Percentiles rank a stretch among this genome's conserved stretches.
These are phyloP conservation scores for Hypoxylon sp. DNA, from an alignment of 2,329 filamentous ascomycete species.

Conservation along the genomic window DNA sequence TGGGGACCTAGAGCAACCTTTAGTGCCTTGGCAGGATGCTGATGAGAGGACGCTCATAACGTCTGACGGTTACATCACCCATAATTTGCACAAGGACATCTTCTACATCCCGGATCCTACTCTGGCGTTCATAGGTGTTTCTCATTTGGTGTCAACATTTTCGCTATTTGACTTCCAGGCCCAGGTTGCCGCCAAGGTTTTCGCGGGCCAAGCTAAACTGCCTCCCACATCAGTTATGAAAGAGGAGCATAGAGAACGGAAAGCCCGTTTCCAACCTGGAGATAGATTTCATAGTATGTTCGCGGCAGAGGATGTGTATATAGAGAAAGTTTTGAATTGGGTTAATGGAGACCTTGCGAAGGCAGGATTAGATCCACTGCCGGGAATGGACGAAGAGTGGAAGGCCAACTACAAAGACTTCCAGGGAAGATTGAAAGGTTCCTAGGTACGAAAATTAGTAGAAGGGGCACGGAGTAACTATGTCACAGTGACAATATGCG, in stretches of 20 bases:
- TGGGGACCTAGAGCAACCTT: slow-evolving; percentile 62
- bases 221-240: slow-evolving; percentile 61
- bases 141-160: slow-evolving; percentile 77
- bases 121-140: slow-evolving; percentile 74
- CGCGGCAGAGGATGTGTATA: slow-evolving; percentile 54
- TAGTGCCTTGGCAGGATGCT: slow-evolving; percentile 60
- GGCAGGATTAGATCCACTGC: slow-evolving; percentile 49
- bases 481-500: no score
- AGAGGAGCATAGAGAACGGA: slow-evolving; percentile 53
- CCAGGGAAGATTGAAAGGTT: slow-evolving; percentile 31
- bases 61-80: slow-evolving; percentile 71
- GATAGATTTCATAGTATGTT: slow-evolving; percentile 58
- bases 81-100: slow-evolving; percentile 79
- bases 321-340: slow-evolving; percentile 52
- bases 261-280: slow-evolving; percentile 52
- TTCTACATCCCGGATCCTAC: slow-evolving; percentile 79
- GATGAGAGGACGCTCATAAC: slow-evolving; percentile 71
- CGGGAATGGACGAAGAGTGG: slow-evolving; percentile 55
- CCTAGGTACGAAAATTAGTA: neutral
- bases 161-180: slow-evolving; percentile 80
- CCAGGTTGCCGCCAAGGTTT: slow-evolving; percentile 70
- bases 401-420: slow-evolving; percentile 42
- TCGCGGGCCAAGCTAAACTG: slow-evolving; percentile 65
- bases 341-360: slow-evolving; percentile 48
- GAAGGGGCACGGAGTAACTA: neutral